A percentile compares a stretch with the other conserved stretches of the same genome.
Evolutionary conservation across 176 grass and related monocot species (phyloP).

Genomic region (Dendrocalamus sinicus): DNA sequence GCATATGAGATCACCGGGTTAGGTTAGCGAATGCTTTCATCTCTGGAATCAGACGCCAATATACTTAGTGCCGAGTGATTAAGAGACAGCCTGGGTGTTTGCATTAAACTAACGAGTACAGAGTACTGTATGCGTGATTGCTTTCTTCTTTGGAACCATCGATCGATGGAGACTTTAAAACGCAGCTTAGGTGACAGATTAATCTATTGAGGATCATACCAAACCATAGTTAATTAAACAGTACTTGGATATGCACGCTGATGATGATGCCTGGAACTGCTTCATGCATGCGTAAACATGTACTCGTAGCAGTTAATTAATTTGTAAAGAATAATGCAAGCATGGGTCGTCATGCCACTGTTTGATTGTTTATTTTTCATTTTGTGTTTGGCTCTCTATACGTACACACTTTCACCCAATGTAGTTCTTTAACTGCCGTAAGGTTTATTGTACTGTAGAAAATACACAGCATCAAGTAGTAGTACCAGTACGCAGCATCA

Average conservation of each 20-base stretch:
- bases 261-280: background rate
- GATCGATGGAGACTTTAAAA: background rate
- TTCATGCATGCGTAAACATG: background rate
- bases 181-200: background rate
- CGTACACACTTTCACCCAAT: background rate
- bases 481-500: background rate
- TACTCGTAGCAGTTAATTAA: background rate
- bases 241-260: background rate
- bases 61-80: conserved; percentile 38
- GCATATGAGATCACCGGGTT: conserved; percentile 35
- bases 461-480: background rate
- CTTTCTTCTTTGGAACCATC: conserved; percentile 6
- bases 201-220: background rate
- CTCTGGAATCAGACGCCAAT: conserved; percentile 42
- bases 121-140: background rate
- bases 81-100: conserved; percentile 31
- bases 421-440: background rate
- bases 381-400: background rate
- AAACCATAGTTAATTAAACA: background rate
- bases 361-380: background rate
- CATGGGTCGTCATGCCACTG: background rate
- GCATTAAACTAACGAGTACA: conserved; percentile 11
- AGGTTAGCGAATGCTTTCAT: conserved; percentile 44
- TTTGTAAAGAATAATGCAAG: background rate
- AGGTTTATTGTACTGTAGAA: background rate